A percentile compares a stretch with the other conserved stretches of the same genome.
phyloP scores from a whole-genome alignment of 148 eudicot genomes.

The Agrostemma githago region DNA sequence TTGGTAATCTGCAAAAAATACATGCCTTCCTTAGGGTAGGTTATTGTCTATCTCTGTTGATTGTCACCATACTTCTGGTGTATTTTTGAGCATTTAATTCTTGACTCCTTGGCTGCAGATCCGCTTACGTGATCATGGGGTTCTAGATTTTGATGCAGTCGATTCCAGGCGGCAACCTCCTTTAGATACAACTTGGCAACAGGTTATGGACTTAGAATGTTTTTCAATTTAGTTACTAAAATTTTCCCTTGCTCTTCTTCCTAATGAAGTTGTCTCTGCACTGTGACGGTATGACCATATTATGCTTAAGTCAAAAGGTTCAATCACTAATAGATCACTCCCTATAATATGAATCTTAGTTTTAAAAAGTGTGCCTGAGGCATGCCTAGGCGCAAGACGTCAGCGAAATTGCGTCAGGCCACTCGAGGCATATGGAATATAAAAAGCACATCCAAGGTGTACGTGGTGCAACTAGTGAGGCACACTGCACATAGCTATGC shows the following conservation, averaged over 20 bases:
- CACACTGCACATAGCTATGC: too few species aligned
- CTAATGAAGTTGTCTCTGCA: neutral
- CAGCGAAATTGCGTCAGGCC: too few species aligned
- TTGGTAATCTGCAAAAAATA: constrained; percentile 78
- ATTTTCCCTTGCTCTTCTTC: neutral
- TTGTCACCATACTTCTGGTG: neutral
- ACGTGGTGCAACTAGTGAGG: too few species aligned
- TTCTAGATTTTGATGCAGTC: constrained; percentile 81
- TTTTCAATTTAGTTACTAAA: neutral
- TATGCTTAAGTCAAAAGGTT: neutral
- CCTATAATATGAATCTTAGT: neutral
- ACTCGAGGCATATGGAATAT: too few species aligned
- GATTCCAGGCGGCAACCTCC: constrained; percentile 97
- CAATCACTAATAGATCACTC: neutral
- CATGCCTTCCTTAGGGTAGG: constrained; percentile 95
- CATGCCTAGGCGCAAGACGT: too few species aligned
- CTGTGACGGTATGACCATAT: neutral
- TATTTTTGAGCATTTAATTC: constrained; percentile 6
- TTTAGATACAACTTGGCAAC: constrained; percentile 98
- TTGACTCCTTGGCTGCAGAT: constrained; percentile 46
- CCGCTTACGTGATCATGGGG: constrained; percentile 86
- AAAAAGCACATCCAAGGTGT: too few species aligned
- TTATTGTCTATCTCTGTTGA: constrained; percentile 23
- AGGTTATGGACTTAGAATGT: constrained; percentile 38
- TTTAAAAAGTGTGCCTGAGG: too few species aligned